These are phyloP conservation scores for Chlamydomonas sp. DNA, from an alignment of 139 green algal species.

Conservation along the genomic window DNA sequence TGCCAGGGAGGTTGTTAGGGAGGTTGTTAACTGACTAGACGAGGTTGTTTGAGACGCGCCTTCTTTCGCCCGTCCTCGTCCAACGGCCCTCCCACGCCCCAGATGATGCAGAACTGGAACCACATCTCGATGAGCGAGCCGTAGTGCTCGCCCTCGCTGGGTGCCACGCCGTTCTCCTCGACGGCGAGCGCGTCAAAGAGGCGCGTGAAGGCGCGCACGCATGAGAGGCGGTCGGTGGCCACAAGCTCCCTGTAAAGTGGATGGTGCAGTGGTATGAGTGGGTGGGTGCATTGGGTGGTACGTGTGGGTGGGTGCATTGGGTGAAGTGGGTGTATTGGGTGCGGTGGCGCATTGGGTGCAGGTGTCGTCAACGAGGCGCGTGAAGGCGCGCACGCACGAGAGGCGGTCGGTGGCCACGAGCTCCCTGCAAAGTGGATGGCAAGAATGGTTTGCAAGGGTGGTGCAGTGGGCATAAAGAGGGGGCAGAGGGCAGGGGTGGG, in stretches of 20 bases:
- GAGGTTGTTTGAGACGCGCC: too few species aligned
- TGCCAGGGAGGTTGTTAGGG: too few species aligned
- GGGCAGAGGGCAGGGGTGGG: too few species aligned
- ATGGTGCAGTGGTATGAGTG: too few species aligned
- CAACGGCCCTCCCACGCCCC: conserved; percentile 66
- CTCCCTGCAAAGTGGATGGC: conserved; percentile 45
- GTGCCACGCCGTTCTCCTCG: conserved; percentile 47
- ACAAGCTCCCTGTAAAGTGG: conserved; percentile 57
- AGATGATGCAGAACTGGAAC: conserved; percentile 79
- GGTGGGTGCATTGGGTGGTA: too few species aligned
- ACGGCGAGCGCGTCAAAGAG: conserved; percentile 68
- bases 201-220: conserved; percentile 53
- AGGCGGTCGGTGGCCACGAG: conserved; percentile 65
- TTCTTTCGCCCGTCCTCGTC: conserved; percentile 66
- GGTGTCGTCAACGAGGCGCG: conserved; percentile 68
- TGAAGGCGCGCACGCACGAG: conserved; percentile 56
- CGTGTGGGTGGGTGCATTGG: too few species aligned
- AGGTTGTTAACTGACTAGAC: too few species aligned
- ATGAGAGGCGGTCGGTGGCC: conserved; percentile 55
- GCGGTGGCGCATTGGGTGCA: too few species aligned
- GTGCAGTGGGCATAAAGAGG: too few species aligned
- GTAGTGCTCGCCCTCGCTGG: conserved; percentile 46
- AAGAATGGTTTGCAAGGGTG: too few species aligned
- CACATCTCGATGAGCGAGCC: conserved; percentile 56
- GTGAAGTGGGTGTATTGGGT: too few species aligned